Evolutionary conservation across 306 rosid species (phyloP), one percentile per base, ranked within the genome.

Genomic region (Vigna trinervia): DNA sequence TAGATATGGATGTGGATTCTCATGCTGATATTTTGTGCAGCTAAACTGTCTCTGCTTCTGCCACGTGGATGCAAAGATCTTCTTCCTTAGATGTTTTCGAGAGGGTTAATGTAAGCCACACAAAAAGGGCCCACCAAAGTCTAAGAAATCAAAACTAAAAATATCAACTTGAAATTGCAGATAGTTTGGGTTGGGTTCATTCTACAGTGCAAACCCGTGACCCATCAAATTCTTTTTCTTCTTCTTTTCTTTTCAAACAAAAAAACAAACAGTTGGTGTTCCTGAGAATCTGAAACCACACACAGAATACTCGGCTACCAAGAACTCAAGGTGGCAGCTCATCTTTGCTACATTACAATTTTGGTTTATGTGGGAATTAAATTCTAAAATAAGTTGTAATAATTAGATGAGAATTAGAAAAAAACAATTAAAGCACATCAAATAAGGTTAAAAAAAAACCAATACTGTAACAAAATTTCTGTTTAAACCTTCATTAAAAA

Each of bases 41-140:
- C 2, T 32, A 64, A 30, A 51, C 69, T 38, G 82, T 75, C 43
- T 84, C 62, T 84, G 41, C 69, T 77, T 72, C 56, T 52, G 94
- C 92, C 97, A 90, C 59, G 90, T 90, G 90, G 88, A 85, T 68
- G 0, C 39, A 51, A 39, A 34, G 70, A 85, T 86, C 79, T 80
- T 4, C 81, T 70, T 66, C 80, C 79, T 67, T 76, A 30, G 60
- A 68, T 39, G 81, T 22, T 78, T 60, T 69, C 30, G 52, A 28
- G 68, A 28, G 76, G 52, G 46, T 66, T 76, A 78, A 53, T 74
- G 47, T 81, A 32, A 85, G 84, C 93, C 96, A 88, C 88, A 84
- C 6, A 69, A 63, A 70, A 41, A 41, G 46, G 46, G 46, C 64
- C 4, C 46, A 41, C 46, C 46, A 41, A 14, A 43, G 77, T 66